Evolutionary conservation across 75 land plant species (phyloP).

Genomic region (Cupressus sempervirens): DNA sequence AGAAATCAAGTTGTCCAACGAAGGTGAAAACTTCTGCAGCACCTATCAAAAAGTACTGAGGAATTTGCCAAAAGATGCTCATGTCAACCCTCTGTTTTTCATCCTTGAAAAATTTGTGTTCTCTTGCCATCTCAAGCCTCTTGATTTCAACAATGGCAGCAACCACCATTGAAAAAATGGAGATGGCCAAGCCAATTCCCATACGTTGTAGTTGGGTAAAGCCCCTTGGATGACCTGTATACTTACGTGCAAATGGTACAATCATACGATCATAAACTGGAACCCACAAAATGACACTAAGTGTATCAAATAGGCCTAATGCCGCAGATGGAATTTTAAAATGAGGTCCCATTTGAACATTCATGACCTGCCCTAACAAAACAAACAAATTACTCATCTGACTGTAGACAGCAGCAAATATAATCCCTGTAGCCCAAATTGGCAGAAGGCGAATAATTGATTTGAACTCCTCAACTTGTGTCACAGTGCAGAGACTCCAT

Average conservation of each 20-base stretch:
- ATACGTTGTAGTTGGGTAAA: constrained; percentile 63
- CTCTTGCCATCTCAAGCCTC: constrained; percentile 28
- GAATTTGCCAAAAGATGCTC: constrained; percentile 49
- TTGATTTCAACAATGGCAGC: constrained; percentile 54
- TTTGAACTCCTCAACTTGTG: constrained; percentile 76
- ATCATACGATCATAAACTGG: constrained; percentile 45
- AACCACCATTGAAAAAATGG: constrained; percentile 39
- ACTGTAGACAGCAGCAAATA: constrained; percentile 45
- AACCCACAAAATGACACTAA: constrained; percentile 54
- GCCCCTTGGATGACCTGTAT: constrained; percentile 33
- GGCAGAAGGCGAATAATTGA: constrained; percentile 44
- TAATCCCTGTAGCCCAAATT: constrained; percentile 43
- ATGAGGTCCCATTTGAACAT: constrained; percentile 26
- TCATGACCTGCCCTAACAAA: constrained; percentile 54
- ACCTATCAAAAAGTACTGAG: constrained; percentile 56
- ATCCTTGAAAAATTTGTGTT: constrained; percentile 12
- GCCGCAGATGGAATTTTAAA: constrained; percentile 56
- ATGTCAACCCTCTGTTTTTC: constrained; percentile 9
- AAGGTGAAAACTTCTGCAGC: constrained; percentile 46
- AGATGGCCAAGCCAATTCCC: constrained; percentile 51
- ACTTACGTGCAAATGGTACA: constrained; percentile 29
- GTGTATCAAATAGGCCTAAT: constrained; percentile 34
- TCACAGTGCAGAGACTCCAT: constrained; percentile 59
- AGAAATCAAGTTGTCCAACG: constrained; percentile 49
- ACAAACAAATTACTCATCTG: constrained; percentile 56